These are phyloP conservation scores for Clarireedia homoeocarpa DNA, from an alignment of 2,329 filamentous ascomycete species.

Conservation along the genomic window DNA sequence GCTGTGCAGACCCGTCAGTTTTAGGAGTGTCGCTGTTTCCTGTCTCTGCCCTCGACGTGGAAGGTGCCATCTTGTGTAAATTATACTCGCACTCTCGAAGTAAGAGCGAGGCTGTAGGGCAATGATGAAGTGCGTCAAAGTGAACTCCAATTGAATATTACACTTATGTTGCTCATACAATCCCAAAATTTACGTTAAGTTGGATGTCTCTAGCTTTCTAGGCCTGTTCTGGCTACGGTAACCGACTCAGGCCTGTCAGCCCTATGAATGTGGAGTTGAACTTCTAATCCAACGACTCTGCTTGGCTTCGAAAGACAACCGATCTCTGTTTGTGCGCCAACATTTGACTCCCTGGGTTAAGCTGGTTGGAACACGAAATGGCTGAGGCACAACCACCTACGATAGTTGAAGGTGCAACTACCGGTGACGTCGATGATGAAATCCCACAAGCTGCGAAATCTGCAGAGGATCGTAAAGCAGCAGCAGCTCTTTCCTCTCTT, in stretches of 20 bases:
- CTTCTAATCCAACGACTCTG: not conserved
- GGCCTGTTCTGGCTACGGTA: not conserved
- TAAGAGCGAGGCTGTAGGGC: not conserved
- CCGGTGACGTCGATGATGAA: slow-evolving; percentile 52
- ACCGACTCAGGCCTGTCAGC: not conserved
- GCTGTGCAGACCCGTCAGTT: not conserved
- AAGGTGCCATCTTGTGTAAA: not conserved
- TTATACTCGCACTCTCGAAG: not conserved
- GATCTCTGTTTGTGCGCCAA: not conserved
- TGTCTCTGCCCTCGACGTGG: not conserved
- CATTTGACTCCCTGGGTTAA: not conserved
- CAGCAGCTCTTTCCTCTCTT: slow-evolving; percentile 63
- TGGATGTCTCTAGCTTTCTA: not conserved
- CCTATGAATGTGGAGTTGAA: slow-evolving; percentile 5
- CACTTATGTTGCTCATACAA: not conserved
- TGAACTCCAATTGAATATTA: too few species aligned
- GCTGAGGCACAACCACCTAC: slow-evolving; percentile 52
- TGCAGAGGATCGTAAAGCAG: slow-evolving; percentile 71
- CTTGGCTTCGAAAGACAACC: not conserved
- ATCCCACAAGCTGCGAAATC: slow-evolving; percentile 46
- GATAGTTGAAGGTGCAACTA: slow-evolving; percentile 52
- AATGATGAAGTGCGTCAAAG: not conserved
- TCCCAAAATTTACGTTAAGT: not conserved
- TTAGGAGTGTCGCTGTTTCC: not conserved
- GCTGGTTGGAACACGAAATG: slow-evolving; percentile 36